Evolutionary conservation across 768 basidiomycete genomes (phyloP).

Genomic region (Xerocomus brunneocitrinus): DNA sequence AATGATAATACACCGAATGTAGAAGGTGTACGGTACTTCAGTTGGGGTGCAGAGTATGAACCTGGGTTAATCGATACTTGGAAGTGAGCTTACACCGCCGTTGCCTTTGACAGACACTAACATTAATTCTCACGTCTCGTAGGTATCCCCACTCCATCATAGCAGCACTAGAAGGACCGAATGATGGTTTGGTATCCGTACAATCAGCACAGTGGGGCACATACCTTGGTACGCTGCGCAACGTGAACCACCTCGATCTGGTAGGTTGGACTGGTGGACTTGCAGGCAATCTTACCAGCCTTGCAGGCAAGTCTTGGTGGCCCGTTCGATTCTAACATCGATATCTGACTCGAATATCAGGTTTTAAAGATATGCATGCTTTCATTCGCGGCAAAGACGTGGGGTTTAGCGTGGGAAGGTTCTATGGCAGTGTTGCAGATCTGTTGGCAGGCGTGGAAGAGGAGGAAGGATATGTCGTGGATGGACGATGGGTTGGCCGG

Average conservation of each 20-base stretch:
- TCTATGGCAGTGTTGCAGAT: slow-evolving; percentile 82
- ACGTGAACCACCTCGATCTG: slow-evolving; percentile 89
- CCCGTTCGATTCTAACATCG: neutral
- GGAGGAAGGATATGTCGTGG: slow-evolving; percentile 35
- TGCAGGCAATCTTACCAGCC: slow-evolving; percentile 23
- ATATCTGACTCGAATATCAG: slow-evolving; percentile 2
- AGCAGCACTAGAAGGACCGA: slow-evolving; percentile 82
- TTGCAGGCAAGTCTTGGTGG: slow-evolving; percentile 13
- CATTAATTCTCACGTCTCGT: neutral
- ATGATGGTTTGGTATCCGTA: slow-evolving; percentile 91
- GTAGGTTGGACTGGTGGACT: slow-evolving; percentile 76
- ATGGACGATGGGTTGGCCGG: slow-evolving; percentile 21
- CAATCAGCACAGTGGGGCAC: slow-evolving; percentile 91
- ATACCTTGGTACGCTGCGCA: slow-evolving; percentile 86
- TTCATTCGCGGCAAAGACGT: slow-evolving; percentile 87
- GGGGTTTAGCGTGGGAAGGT: slow-evolving; percentile 86
- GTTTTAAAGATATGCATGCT: slow-evolving; percentile 79
- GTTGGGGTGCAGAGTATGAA: slow-evolving; percentile 90
- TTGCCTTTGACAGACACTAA: neutral
- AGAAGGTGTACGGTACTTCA: slow-evolving; percentile 79
- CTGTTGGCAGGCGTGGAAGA: slow-evolving; percentile 76
- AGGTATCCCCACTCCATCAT: slow-evolving; percentile 77
- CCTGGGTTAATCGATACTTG: slow-evolving; percentile 91
- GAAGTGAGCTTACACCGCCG: slow-evolving; percentile 39
- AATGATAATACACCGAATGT: slow-evolving; percentile 84